A percentile compares a stretch with the other conserved stretches of the same genome.
Conservation (phyloP, 2,329 filamentous ascomycete genomes). For the Coccinonectria pachysandricola region DNA sequence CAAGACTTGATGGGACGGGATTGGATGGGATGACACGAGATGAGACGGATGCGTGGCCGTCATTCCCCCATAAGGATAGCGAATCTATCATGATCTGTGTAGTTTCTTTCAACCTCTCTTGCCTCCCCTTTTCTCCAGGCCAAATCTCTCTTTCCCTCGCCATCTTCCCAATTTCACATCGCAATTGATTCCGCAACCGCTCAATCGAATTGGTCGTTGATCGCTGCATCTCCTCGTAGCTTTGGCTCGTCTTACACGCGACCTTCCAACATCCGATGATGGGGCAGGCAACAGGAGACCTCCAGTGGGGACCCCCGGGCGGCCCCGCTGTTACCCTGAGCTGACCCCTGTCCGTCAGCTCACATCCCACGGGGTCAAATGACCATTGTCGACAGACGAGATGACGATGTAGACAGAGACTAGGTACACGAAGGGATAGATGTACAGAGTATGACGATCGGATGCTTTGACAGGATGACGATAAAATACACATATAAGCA, state of each 20-base stretch:
- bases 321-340: conserved; percentile 13
- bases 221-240: conserved; percentile 8
- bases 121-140: too few relatives aligned
- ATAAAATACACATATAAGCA: too few relatives aligned
- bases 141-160: conserved; percentile 1
- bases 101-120: conserved; percentile 2
- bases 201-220: conserved; percentile 2
- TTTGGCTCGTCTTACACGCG: conserved; percentile 11
- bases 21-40: too few relatives aligned
- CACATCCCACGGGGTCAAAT: conserved; percentile 10
- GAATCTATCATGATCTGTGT: conserved; percentile 8
- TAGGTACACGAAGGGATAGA: conserved; percentile 9
- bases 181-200: not conserved
- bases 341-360: conserved; percentile 11
- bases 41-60: too few relatives aligned
- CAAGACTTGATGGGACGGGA: too few relatives aligned
- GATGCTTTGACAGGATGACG: too few relatives aligned
- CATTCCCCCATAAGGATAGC: conserved; percentile 16
- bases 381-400: conserved; percentile 6
- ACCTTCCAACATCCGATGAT: conserved; percentile 20
- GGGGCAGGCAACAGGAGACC: conserved; percentile 20
- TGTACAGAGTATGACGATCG: too few relatives aligned
- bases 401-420: too few relatives aligned
- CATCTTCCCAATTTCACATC: conserved; percentile 1
- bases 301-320: conserved; percentile 14